Percentiles rank a stretch among this genome's conserved stretches.
These are phyloP conservation scores for Stylosanthes scabra DNA, from an alignment of 331 rosid genomes.

Conservation along the genomic window DNA sequence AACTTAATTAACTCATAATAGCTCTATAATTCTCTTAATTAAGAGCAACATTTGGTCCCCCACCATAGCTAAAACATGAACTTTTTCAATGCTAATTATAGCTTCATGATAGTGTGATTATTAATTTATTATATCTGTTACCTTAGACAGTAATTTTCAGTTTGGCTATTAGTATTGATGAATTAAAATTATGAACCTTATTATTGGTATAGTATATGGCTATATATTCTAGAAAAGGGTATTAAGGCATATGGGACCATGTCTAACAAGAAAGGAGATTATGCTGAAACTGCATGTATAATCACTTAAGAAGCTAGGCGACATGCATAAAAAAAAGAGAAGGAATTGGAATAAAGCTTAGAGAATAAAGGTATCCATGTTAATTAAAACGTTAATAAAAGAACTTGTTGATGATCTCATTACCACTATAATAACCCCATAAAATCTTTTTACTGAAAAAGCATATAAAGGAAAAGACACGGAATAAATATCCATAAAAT, in stretches of 20 bases:
- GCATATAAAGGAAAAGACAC: slow-evolving; percentile 2
- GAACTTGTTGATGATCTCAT: neutral
- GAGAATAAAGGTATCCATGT: neutral
- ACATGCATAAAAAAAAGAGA: neutral
- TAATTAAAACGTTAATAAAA: slow-evolving; percentile 15
- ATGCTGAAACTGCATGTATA: neutral
- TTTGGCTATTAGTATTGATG: neutral
- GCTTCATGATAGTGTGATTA: neutral
- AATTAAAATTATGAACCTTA: neutral
- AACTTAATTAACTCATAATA: neutral
- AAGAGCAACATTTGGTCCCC: slow-evolving; percentile 20
- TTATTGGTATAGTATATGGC: too few relatives aligned
- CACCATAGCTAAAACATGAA: slow-evolving; percentile 4
- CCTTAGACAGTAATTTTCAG: neutral
- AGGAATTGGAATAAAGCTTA: neutral
- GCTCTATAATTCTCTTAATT: neutral
- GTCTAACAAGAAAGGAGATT: slow-evolving; percentile 13
- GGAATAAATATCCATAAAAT: neutral
- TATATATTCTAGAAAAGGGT: neutral
- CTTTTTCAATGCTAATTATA: slow-evolving; percentile 13
- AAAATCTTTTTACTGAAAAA: neutral
- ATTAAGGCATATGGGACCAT: slow-evolving; percentile 3
- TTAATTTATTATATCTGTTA: neutral
- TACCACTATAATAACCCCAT: neutral
- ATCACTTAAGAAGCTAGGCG: neutral